A percentile compares a stretch with the other conserved stretches of the same genome.
Evolutionary conservation across 2,329 filamentous ascomycete species (phyloP).

Genomic region (Aureobasidium sp.): DNA sequence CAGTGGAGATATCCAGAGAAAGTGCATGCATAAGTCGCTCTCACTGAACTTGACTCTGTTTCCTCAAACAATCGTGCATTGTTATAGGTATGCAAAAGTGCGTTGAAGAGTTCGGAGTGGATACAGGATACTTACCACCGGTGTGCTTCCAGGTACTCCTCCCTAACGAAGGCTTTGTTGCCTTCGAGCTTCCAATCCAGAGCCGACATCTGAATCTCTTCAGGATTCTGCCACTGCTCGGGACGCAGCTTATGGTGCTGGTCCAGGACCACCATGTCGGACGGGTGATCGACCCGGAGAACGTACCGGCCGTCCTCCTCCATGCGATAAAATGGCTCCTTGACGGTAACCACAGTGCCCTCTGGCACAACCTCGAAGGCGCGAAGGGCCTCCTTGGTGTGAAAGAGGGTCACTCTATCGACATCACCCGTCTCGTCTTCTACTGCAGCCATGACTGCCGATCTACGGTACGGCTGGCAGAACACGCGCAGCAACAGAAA

Average conservation of each 20-base stretch:
- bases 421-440: slow-evolving; percentile 32
- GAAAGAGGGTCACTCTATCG: slow-evolving; percentile 23
- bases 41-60: background rate
- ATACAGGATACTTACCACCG: background rate
- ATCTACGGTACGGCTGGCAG: slow-evolving; percentile 14
- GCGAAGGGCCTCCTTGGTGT: slow-evolving; percentile 11
- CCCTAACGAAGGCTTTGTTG: slow-evolving; percentile 18
- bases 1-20: background rate
- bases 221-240: slow-evolving; percentile 9
- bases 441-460: slow-evolving; percentile 22
- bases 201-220: slow-evolving; percentile 4
- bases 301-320: slow-evolving; percentile 7
- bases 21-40: background rate
- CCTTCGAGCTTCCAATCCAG: slow-evolving; percentile 19
- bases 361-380: slow-evolving; percentile 15
- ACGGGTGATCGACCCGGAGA: slow-evolving; percentile 25
- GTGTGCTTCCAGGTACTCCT: slow-evolving; percentile 18
- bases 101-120: background rate
- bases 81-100: background rate
- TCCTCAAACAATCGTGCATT: background rate
- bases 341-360: slow-evolving; percentile 21
- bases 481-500: slow-evolving; percentile 20
- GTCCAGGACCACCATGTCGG: slow-evolving; percentile 21
- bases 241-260: slow-evolving; percentile 3
- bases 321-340: slow-evolving; percentile 23